Evolutionary conservation across 2,329 filamentous ascomycete genomes (phyloP).

Genomic region (Trichophyton mentagrophytes): DNA sequence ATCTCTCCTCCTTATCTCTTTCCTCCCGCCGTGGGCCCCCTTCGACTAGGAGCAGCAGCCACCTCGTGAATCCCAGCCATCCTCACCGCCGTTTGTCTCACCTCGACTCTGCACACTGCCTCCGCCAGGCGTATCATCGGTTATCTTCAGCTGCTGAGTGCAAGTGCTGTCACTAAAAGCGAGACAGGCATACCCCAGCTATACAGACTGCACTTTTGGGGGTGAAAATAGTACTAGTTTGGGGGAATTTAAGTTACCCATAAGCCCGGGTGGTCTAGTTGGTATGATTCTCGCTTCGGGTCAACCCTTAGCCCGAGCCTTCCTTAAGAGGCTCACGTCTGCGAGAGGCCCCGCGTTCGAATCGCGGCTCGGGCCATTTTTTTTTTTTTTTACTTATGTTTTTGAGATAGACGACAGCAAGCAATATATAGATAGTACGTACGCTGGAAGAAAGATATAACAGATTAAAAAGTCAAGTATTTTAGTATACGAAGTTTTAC

Average conservation of each 20-base stretch:
- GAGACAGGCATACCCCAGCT: too few species aligned
- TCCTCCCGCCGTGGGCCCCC: background rate
- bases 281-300: conserved; percentile 13
- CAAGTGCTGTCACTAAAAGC: too few species aligned
- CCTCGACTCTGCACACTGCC: background rate
- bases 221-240: background rate
- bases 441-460: background rate
- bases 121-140: background rate
- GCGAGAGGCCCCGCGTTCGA: conserved; percentile 13
- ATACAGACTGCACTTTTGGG: too few species aligned
- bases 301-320: conserved; percentile 8
- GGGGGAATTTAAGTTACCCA: background rate
- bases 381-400: background rate
- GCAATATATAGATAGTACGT: too few species aligned
- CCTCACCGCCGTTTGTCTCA: background rate
- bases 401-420: too few species aligned
- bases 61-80: background rate
- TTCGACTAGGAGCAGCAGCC: background rate
- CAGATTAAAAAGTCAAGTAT: too few species aligned
- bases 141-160: background rate
- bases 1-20: background rate
- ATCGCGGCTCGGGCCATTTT: conserved; percentile 7
- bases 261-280: conserved; percentile 12
- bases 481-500: too few species aligned
- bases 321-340: conserved; percentile 7